Evolutionary conservation across 2,329 filamentous ascomycete species (phyloP).

Genomic region (Cercospora brassicicola): DNA sequence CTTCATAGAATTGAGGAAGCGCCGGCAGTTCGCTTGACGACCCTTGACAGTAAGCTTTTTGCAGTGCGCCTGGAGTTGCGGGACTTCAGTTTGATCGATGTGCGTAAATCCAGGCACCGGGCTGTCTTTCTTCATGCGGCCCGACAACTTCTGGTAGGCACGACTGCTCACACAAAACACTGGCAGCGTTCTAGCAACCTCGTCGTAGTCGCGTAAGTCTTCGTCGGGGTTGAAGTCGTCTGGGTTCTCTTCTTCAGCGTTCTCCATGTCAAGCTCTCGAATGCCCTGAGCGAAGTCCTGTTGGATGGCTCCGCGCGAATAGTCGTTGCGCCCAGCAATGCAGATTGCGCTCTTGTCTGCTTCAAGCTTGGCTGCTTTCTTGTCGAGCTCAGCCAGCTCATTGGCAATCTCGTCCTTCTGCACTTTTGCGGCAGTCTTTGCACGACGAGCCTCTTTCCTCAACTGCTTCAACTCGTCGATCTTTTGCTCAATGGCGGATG

Average conservation of each 20-base stretch:
- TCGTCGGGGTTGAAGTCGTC: slow-evolving; percentile 56
- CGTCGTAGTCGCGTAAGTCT: slow-evolving; percentile 59
- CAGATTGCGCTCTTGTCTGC: slow-evolving; percentile 45
- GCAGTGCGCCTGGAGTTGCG: slow-evolving; percentile 60
- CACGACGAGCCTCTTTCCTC: slow-evolving; percentile 42
- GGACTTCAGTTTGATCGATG: slow-evolving; percentile 58
- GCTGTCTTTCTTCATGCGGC: slow-evolving; percentile 55
- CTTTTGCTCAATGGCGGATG: slow-evolving; percentile 45
- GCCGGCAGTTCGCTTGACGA: slow-evolving; percentile 47
- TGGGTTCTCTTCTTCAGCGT: slow-evolving; percentile 55
- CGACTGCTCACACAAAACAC: slow-evolving; percentile 66
- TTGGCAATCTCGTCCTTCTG: slow-evolving; percentile 38
- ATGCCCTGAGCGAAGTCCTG: slow-evolving; percentile 61
- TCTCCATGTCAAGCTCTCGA: slow-evolving; percentile 60
- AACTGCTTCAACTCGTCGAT: slow-evolving; percentile 46
- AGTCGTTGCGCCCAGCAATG: slow-evolving; percentile 58
- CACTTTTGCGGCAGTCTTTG: slow-evolving; percentile 32
- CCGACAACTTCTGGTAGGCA: slow-evolving; percentile 63
- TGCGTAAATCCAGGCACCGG: slow-evolving; percentile 55
- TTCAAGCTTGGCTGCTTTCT: slow-evolving; percentile 37
- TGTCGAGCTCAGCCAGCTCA: slow-evolving; percentile 35
- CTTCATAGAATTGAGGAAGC: slow-evolving; percentile 55
- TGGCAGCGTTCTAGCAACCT: slow-evolving; percentile 56
- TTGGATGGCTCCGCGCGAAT: slow-evolving; percentile 57
- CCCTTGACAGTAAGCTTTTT: slow-evolving; percentile 57